Evolutionary conservation across 192 early-diverging fungal genomes (phyloP), one percentile per base, ranked within the genome.

Genomic region (Gamsiella multidivaricata): DNA sequence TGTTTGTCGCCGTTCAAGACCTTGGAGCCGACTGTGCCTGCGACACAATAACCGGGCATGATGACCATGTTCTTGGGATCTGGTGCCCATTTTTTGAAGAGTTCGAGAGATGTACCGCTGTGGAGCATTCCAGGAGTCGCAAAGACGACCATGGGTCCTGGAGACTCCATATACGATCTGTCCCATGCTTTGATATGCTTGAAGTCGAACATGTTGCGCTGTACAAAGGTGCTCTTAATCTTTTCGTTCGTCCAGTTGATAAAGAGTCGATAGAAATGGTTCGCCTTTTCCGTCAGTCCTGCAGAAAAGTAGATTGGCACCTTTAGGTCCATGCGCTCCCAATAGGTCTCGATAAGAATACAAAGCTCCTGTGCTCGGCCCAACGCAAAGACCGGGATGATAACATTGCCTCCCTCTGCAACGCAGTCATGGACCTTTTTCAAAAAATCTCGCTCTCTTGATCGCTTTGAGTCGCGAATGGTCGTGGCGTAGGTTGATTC

Each of bases 181-280:
- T 93, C 88, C 91, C 92, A 97, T 3, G 93, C 82, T 56, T 93
- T 90, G 58, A 99, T 96, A 63, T 95, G 88, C 68, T 95, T 94
- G 80, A 97, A 99, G 68, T 97, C 96, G 83, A 99, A 99, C 90
- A 94, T 93, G 68, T 98, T 99, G 65, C 93, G 88, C 39, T 96
- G 89, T 5, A 94, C 94, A 88, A 97, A 97, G 5, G 92, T 93
- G 26, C 86, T 85, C 78, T 96, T 97, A 79, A 99, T 94, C 72
- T 97, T 97, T 84, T 98, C 93, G 81, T 97, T 97, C 22, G 96
- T 98, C 97, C 97, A 99, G 65, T 91, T 92, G 70, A 99, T 96
- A 69, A 96, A 99, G 20, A 97, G 84, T 81, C 96, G 97, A 87
- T 98, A 99, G 81, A 94, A 97, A 32, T 96, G 90, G 80, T 95